phyloP scores from a whole-genome alignment of 1,284 basidiomycete genomes.

The Ustilago bromivora region DNA sequence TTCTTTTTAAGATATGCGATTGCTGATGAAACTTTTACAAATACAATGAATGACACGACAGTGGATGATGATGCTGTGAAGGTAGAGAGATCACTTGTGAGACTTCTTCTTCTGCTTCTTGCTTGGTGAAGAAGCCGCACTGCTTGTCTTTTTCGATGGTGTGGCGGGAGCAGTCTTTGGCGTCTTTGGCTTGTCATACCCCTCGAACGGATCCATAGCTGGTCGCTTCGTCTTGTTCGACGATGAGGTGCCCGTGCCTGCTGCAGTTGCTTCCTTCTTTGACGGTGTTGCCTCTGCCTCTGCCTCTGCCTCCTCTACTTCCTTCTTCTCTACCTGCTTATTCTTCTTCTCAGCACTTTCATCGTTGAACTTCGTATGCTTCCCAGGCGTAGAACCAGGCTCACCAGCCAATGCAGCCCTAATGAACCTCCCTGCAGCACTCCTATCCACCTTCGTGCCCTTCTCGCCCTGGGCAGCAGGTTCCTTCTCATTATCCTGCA shows the following conservation, averaged over 20 bases:
- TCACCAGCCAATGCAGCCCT: slow-evolving; percentile 42
- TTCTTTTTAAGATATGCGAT: slow-evolving; percentile 12
- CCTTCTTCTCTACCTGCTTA: slow-evolving; percentile 17
- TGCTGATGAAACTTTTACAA: slow-evolving; percentile 24
- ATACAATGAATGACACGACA: slow-evolving; percentile 20
- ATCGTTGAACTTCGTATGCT: slow-evolving; percentile 49
- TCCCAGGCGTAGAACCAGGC: slow-evolving; percentile 12
- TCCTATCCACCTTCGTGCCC: slow-evolving; percentile 35
- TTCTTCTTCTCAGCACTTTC: slow-evolving; percentile 11
- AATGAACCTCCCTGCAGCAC: slow-evolving; percentile 53
- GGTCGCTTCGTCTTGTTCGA: slow-evolving; percentile 42
- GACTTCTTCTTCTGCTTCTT: slow-evolving; percentile 45
- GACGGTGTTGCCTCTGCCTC: slow-evolving; percentile 2
- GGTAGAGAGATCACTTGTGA: slow-evolving; percentile 13
- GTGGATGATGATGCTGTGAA: background rate
- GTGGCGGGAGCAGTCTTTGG: slow-evolving; percentile 20
- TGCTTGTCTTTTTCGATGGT: slow-evolving; percentile 16
- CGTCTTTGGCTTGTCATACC: slow-evolving; percentile 47
- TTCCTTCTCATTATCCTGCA: slow-evolving; percentile 39
- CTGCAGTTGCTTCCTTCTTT: slow-evolving; percentile 6
- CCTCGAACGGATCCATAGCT: slow-evolving; percentile 50
- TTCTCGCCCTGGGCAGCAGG: slow-evolving; percentile 3
- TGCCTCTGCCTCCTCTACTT: slow-evolving; percentile 5
- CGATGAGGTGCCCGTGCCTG: slow-evolving; percentile 7
- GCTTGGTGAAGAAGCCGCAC: slow-evolving; percentile 16